Evolutionary conservation across 192 early-diverging fungal genomes (phyloP), one percentile per base, ranked within the genome.

Genomic region (Kickxella alabastrina): DNA sequence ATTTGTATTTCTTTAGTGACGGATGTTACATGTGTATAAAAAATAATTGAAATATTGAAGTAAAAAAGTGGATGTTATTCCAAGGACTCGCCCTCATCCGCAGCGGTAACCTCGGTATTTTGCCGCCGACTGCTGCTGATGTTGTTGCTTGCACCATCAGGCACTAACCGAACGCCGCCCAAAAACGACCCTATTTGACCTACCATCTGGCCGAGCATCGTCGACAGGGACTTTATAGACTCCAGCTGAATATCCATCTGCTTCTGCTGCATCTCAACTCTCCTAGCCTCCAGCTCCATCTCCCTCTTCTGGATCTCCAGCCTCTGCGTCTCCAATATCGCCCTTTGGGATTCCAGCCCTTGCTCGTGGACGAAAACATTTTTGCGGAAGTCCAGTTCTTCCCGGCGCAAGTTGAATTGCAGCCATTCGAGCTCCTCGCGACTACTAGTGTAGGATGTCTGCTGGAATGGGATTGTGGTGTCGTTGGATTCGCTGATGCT

Each of bases 361-460:
- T 65, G 59, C 51, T 75, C 71, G 14, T 67, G 63, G 1, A 40
- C 59, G 58, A 75, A 67, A 43, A 59, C 57, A 1, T 19, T 45
- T 35, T 75, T 66, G 21, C 71, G 63, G 51, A 75, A 75, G 51
- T 65, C 64, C 6, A 75, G 71, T 45, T 75, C 71, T 37, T 75
- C 71, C 14, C 71, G 63, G 4, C 71, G 71, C 52, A 75, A 10
- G 38, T 59, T 75, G 43, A 75, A 54, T 48, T 75, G 71, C 17
- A 75, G 55, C 71, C 71, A 75, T 26, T 75, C 71, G 10, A 75
- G 63, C 47, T 75, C 64, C 19, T 75, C 71, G 36, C 71, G 63
- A 27, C 55, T 54, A 10, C 70, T 58, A 18, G 10, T 32, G n/a
- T 44, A 54, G 6, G 29, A 26, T 6, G 37, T 49, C 4, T 22